These are phyloP conservation scores for Trichoderma gamsii DNA, from an alignment of 495 filamentous ascomycete genomes.

Conservation along the genomic window DNA sequence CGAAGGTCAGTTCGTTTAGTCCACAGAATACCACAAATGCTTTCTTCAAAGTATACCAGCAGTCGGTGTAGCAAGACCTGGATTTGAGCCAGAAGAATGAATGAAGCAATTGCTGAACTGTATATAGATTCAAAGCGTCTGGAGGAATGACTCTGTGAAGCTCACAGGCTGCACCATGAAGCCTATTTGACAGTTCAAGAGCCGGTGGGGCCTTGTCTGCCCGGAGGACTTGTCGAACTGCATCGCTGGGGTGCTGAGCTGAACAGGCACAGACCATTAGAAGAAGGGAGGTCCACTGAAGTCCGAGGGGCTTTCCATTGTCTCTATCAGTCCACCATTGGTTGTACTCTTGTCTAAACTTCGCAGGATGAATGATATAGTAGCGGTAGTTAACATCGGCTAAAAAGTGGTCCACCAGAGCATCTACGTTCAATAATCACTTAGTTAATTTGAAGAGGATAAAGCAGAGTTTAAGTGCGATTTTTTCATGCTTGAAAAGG, in stretches of 20 bases:
- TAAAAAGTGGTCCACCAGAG: not conserved
- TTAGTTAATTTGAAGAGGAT: not conserved
- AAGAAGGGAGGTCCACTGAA: not conserved
- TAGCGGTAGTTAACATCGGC: not conserved
- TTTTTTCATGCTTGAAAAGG: no score
- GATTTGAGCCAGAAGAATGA: not conserved
- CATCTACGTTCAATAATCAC: not conserved
- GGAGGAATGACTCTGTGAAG: not conserved
- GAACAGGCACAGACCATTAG: not conserved
- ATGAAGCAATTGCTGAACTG: not conserved
- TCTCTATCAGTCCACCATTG: not conserved
- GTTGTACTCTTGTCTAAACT: not conserved
- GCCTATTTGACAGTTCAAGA: not conserved
- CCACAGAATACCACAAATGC: not conserved
- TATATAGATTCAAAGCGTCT: not conserved
- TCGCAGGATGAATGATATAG: not conserved
- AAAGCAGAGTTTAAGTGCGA: no score
- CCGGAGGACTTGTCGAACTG: not conserved
- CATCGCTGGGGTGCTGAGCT: not conserved
- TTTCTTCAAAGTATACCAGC: not conserved
- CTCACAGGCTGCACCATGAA: not conserved
- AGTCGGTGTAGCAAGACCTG: not conserved
- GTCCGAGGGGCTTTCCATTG: not conserved
- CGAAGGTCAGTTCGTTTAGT: not conserved
- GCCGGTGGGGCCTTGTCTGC: not conserved